Conservation (phyloP, 2,329 filamentous ascomycete genomes). For the Paecilomyces variotii region DNA sequence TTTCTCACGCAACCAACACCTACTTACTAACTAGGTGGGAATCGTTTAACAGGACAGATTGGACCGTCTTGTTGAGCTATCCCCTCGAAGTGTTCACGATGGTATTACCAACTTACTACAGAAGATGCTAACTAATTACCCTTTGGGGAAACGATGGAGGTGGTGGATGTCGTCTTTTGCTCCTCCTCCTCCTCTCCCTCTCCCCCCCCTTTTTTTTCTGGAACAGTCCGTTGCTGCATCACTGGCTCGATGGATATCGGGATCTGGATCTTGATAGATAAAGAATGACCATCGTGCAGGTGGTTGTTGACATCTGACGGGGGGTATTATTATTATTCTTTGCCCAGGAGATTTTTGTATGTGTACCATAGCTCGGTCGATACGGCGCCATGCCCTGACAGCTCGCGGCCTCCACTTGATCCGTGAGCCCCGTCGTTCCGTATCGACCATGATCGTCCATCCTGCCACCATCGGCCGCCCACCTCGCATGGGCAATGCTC, state of each 20-base stretch:
- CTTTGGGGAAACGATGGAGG: not conserved
- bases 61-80: not conserved
- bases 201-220: not conserved
- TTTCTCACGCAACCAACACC: not conserved
- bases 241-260: not conserved
- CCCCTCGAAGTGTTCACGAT: not conserved
- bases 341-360: slow-evolving; percentile 1
- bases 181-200: not conserved
- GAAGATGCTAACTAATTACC: not conserved
- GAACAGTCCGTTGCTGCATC: not conserved
- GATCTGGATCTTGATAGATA: not conserved
- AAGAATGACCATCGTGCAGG: not conserved
- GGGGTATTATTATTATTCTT: not conserved
- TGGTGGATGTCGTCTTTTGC: not conserved
- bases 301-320: not conserved
- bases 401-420: slow-evolving; percentile 7
- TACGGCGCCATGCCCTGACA: slow-evolving; percentile 7
- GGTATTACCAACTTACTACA: not conserved
- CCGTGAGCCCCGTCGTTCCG: slow-evolving; percentile 8
- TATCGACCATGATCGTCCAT: slow-evolving; percentile 5
- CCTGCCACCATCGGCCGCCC: slow-evolving; percentile 1
- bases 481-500: not conserved
- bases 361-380: not conserved
- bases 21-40: not conserved
- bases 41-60: not conserved